Evolutionary conservation across 139 green algal species (phyloP), one percentile per base, ranked within the genome.

Genomic region (Picochlorum sp.): DNA sequence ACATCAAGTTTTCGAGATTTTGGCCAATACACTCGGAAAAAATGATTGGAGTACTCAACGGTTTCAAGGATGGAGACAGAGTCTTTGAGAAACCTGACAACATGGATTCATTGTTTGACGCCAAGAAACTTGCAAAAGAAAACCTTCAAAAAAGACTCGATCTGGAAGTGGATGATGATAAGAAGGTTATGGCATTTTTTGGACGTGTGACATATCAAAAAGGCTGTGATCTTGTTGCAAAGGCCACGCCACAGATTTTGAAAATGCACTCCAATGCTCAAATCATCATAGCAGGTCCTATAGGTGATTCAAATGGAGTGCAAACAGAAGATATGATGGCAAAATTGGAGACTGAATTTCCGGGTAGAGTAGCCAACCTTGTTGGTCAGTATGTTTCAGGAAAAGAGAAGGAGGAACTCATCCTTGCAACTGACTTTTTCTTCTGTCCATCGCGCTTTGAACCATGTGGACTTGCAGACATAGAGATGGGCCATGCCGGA

Each of bases 181-280:
- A 50, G 45, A 31, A 73, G 10, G 16, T 80, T 31, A 30, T 77
- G 2, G 57, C 67, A 16, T 80, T 80, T 58, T 15, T 80, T 28
- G 73, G 73, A 14, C 70, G 73, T 16, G 52, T 80, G 11, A 80
- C 73, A 6, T 68, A 80, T 49, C 73, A 80, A 58, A 80, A 80
- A 57, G 73, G 73, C 44, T 65, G 67, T 4, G 73, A 80, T 37
- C 37, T 80, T 30, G 68, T 80, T 15, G 73, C 28, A 13, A 51
- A 47, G 14, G 72, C 67, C 3, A 66, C 62, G 5, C 20, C 47
- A 1, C 20, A 31, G 4, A 59, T 79, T 6, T 38, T 80, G 41
- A 49, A 60, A 20, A 20, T 20, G 16, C 50, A 59, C 26, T 38
- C 30, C 15, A 20, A 45, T 6, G 20, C 51, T 47, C 73, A 79